phyloP scores from a whole-genome alignment of 1,284 basidiomycete species.

The Heliocybe sulcata region DNA sequence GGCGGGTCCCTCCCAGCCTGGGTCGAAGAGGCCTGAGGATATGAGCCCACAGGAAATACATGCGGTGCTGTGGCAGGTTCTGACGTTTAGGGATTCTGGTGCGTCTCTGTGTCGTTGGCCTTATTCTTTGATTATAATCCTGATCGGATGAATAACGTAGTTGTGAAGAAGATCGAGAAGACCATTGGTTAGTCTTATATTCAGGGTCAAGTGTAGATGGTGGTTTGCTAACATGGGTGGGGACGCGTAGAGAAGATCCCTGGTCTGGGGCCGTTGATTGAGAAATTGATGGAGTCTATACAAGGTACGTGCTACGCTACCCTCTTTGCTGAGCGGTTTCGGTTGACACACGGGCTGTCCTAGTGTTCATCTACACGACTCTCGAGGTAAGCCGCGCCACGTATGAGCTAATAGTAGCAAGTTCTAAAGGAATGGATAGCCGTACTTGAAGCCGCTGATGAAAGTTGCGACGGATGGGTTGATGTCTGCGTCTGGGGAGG shows the following conservation, averaged over 20 bases:
- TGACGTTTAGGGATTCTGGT: conserved; percentile 80
- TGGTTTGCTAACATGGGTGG: not conserved
- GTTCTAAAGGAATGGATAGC: conserved; percentile 31
- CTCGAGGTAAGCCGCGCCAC: conserved; percentile 40
- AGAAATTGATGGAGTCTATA: conserved; percentile 78
- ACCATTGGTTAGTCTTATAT: conserved; percentile 65
- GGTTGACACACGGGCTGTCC: conserved; percentile 3
- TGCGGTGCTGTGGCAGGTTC: conserved; percentile 77
- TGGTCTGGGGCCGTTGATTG: conserved; percentile 63
- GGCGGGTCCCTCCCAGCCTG: conserved; percentile 37
- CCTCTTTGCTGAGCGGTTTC: not conserved
- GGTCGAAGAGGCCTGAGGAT: conserved; percentile 62
- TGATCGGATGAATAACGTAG: conserved; percentile 22
- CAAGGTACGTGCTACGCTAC: conserved; percentile 32
- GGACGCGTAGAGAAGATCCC: conserved; percentile 56
- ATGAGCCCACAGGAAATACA: conserved; percentile 90
- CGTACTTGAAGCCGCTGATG: conserved; percentile 69
- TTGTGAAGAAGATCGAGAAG: conserved; percentile 80
- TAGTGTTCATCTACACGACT: conserved; percentile 78
- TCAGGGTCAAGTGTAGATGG: not conserved
- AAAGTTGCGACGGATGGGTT: conserved; percentile 60
- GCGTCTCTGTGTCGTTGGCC: conserved; percentile 7
- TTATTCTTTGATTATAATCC: not conserved
- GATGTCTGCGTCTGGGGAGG: conserved; percentile 58
- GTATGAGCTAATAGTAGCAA: not conserved